These are phyloP conservation scores for Cymodocea nodosa DNA, from an alignment of 116 monocot species.

Conservation along the genomic window DNA sequence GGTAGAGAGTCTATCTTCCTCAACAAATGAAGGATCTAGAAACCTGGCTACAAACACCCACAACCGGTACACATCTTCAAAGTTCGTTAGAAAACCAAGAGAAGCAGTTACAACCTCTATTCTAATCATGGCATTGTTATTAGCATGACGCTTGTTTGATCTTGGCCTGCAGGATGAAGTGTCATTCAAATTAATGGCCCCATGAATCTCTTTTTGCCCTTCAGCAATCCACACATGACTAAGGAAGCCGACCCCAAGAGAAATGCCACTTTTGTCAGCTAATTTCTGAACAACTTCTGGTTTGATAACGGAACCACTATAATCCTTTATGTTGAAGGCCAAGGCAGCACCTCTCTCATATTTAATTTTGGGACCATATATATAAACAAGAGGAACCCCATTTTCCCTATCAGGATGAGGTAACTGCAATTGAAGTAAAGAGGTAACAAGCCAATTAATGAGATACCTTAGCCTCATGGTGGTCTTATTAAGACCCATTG, in stretches of 20 bases:
- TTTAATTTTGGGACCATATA: conserved; percentile 36
- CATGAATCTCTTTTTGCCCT: conserved; percentile 30
- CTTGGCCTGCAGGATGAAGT: conserved; percentile 23
- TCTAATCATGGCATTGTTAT: conserved; percentile 35
- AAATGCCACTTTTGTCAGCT: conserved; percentile 75
- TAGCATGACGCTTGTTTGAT: conserved; percentile 28
- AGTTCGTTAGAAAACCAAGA: conserved; percentile 87
- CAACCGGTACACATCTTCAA: conserved; percentile 93
- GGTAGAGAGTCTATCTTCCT: conserved; percentile 43
- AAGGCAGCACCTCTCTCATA: conserved; percentile 30
- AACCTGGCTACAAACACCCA: conserved; percentile 93
- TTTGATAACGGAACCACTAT: conserved; percentile 27
- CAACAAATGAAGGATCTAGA: conserved; percentile 63
- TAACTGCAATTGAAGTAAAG: conserved; percentile 22
- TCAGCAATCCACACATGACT: conserved; percentile 58
- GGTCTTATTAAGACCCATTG: conserved; percentile 92
- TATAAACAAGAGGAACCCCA: conserved; percentile 16
- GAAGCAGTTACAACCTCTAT: conserved; percentile 95
- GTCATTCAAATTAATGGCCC: conserved; percentile 22
- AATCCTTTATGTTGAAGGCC: conserved; percentile 44
- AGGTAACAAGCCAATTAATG: conserved; percentile 38
- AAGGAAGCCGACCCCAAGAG: conserved; percentile 79
- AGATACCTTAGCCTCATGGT: conserved; percentile 65
- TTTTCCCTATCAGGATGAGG: conserved; percentile 14
- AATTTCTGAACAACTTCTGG: conserved; percentile 76